These are phyloP conservation scores for Striga asiatica DNA, from an alignment of 257 asterid species.

Conservation along the genomic window DNA sequence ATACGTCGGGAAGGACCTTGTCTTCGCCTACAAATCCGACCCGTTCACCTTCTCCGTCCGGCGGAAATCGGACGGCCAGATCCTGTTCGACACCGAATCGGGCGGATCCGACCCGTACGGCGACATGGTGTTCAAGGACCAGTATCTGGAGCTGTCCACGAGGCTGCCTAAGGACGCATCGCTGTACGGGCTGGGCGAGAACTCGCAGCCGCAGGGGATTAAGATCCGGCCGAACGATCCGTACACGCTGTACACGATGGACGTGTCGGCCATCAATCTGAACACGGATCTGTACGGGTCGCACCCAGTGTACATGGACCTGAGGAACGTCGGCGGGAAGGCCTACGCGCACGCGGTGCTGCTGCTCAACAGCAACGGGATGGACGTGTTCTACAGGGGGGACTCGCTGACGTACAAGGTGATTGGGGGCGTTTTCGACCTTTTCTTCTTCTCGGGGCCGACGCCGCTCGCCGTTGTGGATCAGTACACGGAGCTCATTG, in stretches of 20 bases:
- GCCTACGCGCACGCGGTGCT: conserved; percentile 67
- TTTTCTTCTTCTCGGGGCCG: conserved; percentile 88
- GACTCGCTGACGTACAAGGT: conserved; percentile 75
- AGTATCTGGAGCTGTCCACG: conserved; percentile 81
- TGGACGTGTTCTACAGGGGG: conserved; percentile 86
- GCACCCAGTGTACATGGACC: conserved; percentile 93
- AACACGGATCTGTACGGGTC: conserved; percentile 83
- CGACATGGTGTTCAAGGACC: conserved; percentile 75
- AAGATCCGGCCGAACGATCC: conserved; percentile 68
- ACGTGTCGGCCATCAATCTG: conserved; percentile 68
- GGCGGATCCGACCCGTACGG: conserved; percentile 44
- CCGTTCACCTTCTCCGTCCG: conserved; percentile 70
- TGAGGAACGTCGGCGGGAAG: conserved; percentile 50
- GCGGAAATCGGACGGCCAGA: conserved; percentile 68
- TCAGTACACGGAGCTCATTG: conserved; percentile 70
- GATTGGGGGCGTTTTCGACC: conserved; percentile 89
- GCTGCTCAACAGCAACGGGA: conserved; percentile 85
- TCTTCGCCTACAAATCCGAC: conserved; percentile 54
- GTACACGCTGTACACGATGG: conserved; percentile 70
- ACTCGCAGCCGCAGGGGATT: conserved; percentile 80
- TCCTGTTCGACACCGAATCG: conserved; percentile 52
- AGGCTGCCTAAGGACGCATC: conserved; percentile 70
- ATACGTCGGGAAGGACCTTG: conserved; percentile 42
- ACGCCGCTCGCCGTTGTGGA: conserved; percentile 80
- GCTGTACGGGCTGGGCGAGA: conserved; percentile 81